A percentile compares a stretch with the other conserved stretches of the same genome.
Evolutionary conservation across 441 rosid species (phyloP).

Genomic region (California macrophylla): DNA sequence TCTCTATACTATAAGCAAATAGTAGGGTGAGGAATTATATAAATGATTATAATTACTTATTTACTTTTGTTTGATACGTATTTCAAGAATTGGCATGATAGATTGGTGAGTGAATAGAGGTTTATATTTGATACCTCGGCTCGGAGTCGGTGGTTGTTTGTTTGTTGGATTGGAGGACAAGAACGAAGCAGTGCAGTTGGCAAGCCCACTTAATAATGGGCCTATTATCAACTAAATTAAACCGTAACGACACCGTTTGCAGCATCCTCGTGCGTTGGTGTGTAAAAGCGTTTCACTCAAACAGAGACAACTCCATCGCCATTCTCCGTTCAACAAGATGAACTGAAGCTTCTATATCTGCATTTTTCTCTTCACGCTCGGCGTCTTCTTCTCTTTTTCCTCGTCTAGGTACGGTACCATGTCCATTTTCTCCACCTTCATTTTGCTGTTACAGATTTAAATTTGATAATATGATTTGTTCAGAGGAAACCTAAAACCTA

Average conservation of each 20-base stretch:
- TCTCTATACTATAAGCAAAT: too few relatives aligned
- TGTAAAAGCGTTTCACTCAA: background rate
- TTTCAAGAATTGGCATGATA: too few relatives aligned
- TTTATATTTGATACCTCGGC: too few relatives aligned
- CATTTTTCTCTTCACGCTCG: background rate
- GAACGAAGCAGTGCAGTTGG: too few relatives aligned
- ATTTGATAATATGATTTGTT: background rate
- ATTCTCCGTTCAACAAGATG: constrained; percentile 1
- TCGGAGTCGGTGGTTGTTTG: too few relatives aligned
- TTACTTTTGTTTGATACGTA: too few relatives aligned
- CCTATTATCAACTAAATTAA: too few relatives aligned
- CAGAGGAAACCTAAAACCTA: background rate
- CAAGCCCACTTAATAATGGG: too few relatives aligned
- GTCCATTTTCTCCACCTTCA: background rate
- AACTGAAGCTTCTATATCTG: background rate
- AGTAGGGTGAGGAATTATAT: too few relatives aligned
- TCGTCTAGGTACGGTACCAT: constrained; percentile 4
- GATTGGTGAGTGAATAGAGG: too few relatives aligned
- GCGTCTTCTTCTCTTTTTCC: background rate
- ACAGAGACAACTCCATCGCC: background rate
- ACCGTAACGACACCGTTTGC: background rate
- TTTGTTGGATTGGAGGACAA: too few relatives aligned
- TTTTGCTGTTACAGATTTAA: background rate
- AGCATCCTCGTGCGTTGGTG: background rate
- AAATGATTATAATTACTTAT: too few relatives aligned